Base-by-base conservation (phyloP, 2,329 filamentous ascomycete species). In the Fusarium clavum region DNA sequence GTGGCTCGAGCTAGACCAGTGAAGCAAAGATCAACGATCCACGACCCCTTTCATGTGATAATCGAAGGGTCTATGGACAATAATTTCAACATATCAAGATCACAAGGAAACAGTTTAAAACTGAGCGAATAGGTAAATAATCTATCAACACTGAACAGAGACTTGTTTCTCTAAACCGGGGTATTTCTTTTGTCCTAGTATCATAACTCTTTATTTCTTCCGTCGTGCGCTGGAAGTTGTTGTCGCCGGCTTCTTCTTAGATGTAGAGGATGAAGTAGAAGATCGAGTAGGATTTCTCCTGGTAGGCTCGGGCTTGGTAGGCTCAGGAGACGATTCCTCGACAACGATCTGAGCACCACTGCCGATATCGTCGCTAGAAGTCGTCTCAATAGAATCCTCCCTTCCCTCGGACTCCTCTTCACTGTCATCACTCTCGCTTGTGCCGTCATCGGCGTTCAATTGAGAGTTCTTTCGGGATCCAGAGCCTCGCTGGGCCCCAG, bases 181-280 rank as follows among this genome's bases (percentile, higher is more conserved):
- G 60, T 48, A 57, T 60, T 45, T 57, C 59, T 70, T 64, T 52
- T 18, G 49, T 60, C 51, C 51, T 60, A 55, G 54, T 44, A 64
- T 64, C 25, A 61, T 48, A 66, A 47, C 40, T 54, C 61, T 53
- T 75, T 67, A 77, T 73, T 77, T 79, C 71, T 77, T 82, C 74
- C 78, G 79, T 70, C 80, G 74, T 69, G 75, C 77, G 56, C 73
- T 73, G n/a, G 54, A 57, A 48, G 52, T 30, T 16, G 38, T 64
- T 25, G 73, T 73, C 24, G 71, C 74, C 29, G 76, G 75, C 44
- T 82, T 84, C 68, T 80, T 78, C 74, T 84, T 84, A n/a, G 75
- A 69, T 20, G 81, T 77, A 43, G 82, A 79, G 62, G 81, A 60
- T 30, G 64, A 67, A 24, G 61, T 48, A 40, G 62, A 67, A 51